Evolutionary conservation across 495 filamentous ascomycete species (phyloP), one percentile per base, ranked within the genome.

Genomic region (Geopyxis carbonaria): DNA sequence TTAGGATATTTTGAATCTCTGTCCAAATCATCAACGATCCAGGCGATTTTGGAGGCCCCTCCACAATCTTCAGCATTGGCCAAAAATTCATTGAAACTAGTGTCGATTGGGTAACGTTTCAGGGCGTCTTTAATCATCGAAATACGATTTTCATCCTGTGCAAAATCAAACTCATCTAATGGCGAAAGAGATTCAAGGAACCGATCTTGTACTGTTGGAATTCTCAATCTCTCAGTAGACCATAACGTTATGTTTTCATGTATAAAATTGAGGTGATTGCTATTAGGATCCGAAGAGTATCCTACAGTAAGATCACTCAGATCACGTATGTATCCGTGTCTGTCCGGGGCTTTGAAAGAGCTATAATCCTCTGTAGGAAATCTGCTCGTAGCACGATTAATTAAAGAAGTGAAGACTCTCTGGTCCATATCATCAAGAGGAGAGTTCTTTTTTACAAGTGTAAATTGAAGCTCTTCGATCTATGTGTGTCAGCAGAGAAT

Each of bases 1-100:
- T 15, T 25, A 13, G 34, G 15, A 42, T 52, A 38, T 6, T 43
- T 34, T 4, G 20, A 29, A 22, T 51, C 43, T 13, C 50, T 28
- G 25, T 65, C 60, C n/a, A n/a, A n/a, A n/a, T n/a, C n/a, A n/a
- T n/a, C n/a, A 16, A 63, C 33, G 5, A 57, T 45, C 62, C 62
- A 64, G 9, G 35, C 46, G 22, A 65, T 52, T 24, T 44, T 34
- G 9, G 51, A 52, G 1, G 62, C 57, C n/a, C 45, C 41, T 22
- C 41, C 25, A 23, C 48, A 46, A 31, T 65, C 62, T 31, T 65
- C 60, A 2, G 62, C 62, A 41, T 65, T 65, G 10, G 62, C 62
- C 10, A 65, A 50, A 42, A 61, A 65, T 39, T 65, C 62, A 13
- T 50, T 57, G 38, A 65, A 65, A 8, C 62, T 64, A 9, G 45